These are phyloP conservation scores for Helotiales sp. DNA, from an alignment of 2,329 filamentous ascomycete genomes.

Conservation along the genomic window DNA sequence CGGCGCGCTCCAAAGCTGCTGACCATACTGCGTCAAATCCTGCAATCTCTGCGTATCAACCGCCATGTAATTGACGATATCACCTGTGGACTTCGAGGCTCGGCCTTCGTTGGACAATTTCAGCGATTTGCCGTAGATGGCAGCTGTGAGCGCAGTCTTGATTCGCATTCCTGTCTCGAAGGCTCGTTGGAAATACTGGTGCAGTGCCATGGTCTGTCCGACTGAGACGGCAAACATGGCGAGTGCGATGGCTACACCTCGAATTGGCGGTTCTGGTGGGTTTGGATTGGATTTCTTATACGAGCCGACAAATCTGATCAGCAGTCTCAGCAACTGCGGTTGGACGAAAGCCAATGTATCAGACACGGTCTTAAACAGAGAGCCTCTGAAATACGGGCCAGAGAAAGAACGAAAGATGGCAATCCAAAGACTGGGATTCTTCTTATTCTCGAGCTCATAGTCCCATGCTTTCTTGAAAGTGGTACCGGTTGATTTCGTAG, in stretches of 20 bases:
- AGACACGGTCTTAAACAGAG: conserved; percentile 86
- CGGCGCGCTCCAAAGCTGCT: conserved; percentile 94
- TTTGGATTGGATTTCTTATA: conserved; percentile 61
- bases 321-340: conserved; percentile 82
- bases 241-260: conserved; percentile 85
- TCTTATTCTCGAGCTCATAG: conserved; percentile 69
- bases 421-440: conserved; percentile 84
- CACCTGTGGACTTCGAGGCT: conserved; percentile 86
- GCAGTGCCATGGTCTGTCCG: conserved; percentile 85
- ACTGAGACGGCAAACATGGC: conserved; percentile 91
- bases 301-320: conserved; percentile 85
- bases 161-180: conserved; percentile 98
- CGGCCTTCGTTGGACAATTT: conserved; percentile 92
- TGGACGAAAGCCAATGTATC: conserved; percentile 87
- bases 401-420: conserved; percentile 85
- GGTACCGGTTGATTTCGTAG: conserved; percentile 73
- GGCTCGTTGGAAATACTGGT: conserved; percentile 96
- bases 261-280: conserved; percentile 75
- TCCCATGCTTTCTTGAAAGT: conserved; percentile 78
- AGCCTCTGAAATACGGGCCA: conserved; percentile 79
- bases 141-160: conserved; percentile 85
- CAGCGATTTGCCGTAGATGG: conserved; percentile 92
- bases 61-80: conserved; percentile 99
- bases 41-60: conserved; percentile 95
- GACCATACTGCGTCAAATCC: conserved; percentile 92